phyloP scores from a whole-genome alignment of 2,329 filamentous ascomycete species.

The Aspergillus costaricaensis region DNA sequence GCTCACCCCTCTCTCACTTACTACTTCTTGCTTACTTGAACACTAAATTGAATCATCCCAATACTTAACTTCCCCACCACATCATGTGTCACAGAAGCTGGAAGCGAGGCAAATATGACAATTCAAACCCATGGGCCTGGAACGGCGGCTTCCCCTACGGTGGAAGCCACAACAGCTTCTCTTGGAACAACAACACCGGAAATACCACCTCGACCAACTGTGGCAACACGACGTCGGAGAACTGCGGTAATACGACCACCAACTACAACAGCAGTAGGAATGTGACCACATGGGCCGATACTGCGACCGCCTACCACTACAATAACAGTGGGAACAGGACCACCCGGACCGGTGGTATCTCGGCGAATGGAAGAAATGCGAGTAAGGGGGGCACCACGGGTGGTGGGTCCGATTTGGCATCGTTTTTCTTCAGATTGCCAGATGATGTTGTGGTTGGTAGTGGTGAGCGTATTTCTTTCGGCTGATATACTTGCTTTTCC shows the following conservation, averaged over 20 bases:
- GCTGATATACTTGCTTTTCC: background rate
- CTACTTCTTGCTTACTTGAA: no score
- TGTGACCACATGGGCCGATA: no score
- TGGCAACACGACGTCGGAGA: background rate
- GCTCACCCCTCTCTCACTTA: no score
- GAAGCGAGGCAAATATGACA: no score
- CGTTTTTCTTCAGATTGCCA: background rate
- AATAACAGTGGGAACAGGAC: background rate
- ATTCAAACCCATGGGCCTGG: background rate
- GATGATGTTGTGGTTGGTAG: background rate
- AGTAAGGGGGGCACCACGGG: background rate
- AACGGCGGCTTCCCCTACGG: background rate
- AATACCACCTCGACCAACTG: background rate
- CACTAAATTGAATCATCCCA: no score
- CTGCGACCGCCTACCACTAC: background rate
- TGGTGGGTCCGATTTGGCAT: background rate
- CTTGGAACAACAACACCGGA: background rate
- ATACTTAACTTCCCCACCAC: no score
- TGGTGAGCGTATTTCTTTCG: background rate
- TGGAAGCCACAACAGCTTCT: background rate
- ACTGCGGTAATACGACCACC: background rate
- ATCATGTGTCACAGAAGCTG: no score
- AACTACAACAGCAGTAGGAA: no score
- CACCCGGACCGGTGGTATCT: background rate
- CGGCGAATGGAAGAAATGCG: background rate